Conservation (phyloP, 768 basidiomycete genomes). For the Cyathus striatus region DNA sequence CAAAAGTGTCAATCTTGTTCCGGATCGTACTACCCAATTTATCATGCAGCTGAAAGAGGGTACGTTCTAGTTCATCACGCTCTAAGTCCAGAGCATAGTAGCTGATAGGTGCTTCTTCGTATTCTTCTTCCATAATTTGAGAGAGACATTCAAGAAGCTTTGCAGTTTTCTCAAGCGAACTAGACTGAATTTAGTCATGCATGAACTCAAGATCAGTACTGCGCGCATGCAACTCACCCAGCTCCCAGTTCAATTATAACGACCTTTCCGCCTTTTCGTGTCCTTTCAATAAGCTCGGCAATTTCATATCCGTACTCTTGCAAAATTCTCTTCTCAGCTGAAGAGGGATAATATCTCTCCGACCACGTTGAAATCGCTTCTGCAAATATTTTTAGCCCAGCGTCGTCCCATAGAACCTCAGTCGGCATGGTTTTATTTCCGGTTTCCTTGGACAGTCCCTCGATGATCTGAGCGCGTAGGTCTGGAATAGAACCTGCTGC, state of each 20-base stretch:
- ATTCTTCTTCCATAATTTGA: neutral
- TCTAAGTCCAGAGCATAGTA: slow-evolving; percentile 7
- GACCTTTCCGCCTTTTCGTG: slow-evolving; percentile 1
- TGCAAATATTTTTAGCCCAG: slow-evolving; percentile 5
- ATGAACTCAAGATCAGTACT: neutral
- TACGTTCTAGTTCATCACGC: slow-evolving; percentile 1
- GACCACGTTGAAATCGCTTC: slow-evolving; percentile 2
- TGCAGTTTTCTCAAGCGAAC: slow-evolving; percentile 7
- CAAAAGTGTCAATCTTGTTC: slow-evolving; percentile 4
- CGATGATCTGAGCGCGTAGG: slow-evolving; percentile 2
- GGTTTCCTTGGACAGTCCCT: slow-evolving; percentile 2
- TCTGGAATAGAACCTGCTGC: slow-evolving; percentile 2
- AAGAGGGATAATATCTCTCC: slow-evolving; percentile 5
- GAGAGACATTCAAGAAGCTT: slow-evolving; percentile 1
- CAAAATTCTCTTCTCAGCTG: slow-evolving; percentile 5
- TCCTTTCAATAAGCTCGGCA: neutral
- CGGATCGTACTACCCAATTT: neutral
- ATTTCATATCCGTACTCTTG: slow-evolving; percentile 2
- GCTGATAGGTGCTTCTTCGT: neutral
- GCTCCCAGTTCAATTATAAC: slow-evolving; percentile 5
- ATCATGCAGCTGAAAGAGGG: neutral
- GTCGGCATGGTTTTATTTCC: slow-evolving; percentile 4
- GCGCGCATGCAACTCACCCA: slow-evolving; percentile 5
- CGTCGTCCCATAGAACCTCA: slow-evolving; percentile 6
- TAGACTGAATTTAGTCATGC: neutral